Evolutionary conservation across 441 rosid genomes (phyloP).

Genomic region (Pelargonium citronellum): DNA sequence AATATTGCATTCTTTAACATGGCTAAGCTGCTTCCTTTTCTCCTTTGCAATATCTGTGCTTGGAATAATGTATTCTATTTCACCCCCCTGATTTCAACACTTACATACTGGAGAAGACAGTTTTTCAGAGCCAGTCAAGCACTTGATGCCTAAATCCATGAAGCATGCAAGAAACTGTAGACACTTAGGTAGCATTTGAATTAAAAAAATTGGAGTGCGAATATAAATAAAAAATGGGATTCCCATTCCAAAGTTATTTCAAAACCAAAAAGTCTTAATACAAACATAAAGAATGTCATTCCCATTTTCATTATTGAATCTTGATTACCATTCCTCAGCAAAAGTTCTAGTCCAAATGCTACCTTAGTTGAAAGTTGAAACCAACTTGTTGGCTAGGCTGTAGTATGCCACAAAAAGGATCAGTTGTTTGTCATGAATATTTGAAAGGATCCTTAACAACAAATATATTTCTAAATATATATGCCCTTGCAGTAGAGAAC

Average conservation of each 20-base stretch:
- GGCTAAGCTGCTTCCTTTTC: not conserved
- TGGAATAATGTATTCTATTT: not conserved
- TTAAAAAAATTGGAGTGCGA: too few species aligned
- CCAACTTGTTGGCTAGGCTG: slow-evolving; percentile 4
- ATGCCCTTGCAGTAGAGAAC: not conserved
- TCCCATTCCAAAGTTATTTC: too few species aligned
- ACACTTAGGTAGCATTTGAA: too few species aligned
- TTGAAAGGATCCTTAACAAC: not conserved
- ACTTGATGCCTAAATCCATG: not conserved
- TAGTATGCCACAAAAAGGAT: not conserved
- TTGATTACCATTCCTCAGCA: too few species aligned
- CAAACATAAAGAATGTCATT: too few species aligned
- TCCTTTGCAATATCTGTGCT: not conserved
- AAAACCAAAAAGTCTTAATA: too few species aligned
- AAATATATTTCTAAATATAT: not conserved
- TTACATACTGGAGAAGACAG: not conserved
- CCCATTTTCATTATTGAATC: too few species aligned
- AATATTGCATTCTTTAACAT: too few species aligned
- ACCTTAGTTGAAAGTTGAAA: not conserved
- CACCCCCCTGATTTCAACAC: not conserved
- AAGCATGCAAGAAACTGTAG: not conserved
- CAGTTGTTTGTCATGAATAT: not conserved
- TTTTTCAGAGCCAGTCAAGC: not conserved
- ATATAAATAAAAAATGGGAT: too few species aligned
- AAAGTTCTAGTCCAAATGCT: too few species aligned